Evolutionary conservation across 2,329 filamentous ascomycete species (phyloP).

Genomic region (Podosphaera leucotricha): DNA sequence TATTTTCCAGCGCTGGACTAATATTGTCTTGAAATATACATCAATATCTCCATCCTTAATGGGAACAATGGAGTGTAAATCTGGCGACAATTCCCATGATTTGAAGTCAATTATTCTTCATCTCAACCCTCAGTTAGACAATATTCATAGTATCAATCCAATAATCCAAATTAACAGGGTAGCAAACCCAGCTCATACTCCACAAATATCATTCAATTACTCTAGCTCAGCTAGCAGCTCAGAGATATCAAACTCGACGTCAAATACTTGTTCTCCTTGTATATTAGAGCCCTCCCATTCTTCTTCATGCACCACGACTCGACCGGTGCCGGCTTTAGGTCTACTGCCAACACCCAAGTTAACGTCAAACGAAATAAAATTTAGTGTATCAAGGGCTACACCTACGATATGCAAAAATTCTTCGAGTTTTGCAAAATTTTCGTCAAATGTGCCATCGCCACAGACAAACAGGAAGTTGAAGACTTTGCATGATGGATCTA

Average conservation of each 20-base stretch:
- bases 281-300: conserved; percentile 27
- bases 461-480: conserved; percentile 32
- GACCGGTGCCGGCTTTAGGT: conserved; percentile 27
- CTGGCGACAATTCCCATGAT: conserved; percentile 17
- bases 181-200: conserved; percentile 5
- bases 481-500: conserved; percentile 22
- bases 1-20: conserved; percentile 79
- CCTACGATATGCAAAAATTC: conserved; percentile 26
- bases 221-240: conserved; percentile 18
- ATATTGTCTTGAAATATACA: conserved; percentile 69
- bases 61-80: conserved; percentile 15
- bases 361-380: conserved; percentile 30
- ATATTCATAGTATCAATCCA: conserved; percentile 28
- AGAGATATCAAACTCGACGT: conserved; percentile 19
- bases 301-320: conserved; percentile 21
- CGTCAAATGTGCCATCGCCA: conserved; percentile 21
- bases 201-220: conserved; percentile 12
- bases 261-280: conserved; percentile 21
- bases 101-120: conserved; percentile 35
- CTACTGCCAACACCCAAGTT: conserved; percentile 34
- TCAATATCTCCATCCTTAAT: conserved; percentile 30
- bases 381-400: conserved; percentile 33
- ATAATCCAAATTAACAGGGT: conserved; percentile 6
- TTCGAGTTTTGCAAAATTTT: conserved; percentile 34
- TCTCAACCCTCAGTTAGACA: conserved; percentile 33